Base-by-base conservation (phyloP, 2,329 filamentous ascomycete species). In the Paecilomyces sp. region DNA sequence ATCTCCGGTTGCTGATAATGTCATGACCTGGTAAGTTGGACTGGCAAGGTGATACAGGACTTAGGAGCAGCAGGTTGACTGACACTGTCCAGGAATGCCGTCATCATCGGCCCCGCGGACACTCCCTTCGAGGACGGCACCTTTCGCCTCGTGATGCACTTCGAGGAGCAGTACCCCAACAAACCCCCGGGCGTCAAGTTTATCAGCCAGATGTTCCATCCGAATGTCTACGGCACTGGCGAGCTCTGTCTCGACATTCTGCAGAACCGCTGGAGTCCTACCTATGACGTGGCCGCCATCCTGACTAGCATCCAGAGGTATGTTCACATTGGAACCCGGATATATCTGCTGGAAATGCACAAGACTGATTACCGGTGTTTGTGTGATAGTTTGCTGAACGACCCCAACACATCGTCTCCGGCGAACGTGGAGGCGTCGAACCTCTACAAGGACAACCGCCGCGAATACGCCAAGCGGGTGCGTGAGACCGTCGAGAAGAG, bases 131-230 rank as follows among this genome's bases (percentile, higher is more conserved):
- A 99, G 77, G 94, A 99, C 75, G 94, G 94, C 63, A 99, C 94
- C 24, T 99, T 99, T 75, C 85, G 93, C 66, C 87, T 99, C 11
- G 92, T 97, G 57, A 97, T 99, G 93, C 92, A 97, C 73, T 99
- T 99, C 68, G 94, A 97, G 74, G 94, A 99, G 76, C 92, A 96
- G 71, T 99, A 99, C 70, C 94, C 94, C 31, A 99, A 97, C 79
- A 97, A 97, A 75, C 94, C 94, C 4, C 94, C 94, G 0, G 90
- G 92, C 34, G 94, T 97, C 78, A 97, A 97, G 74, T 99, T 99
- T 75, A 96, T 99, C 74, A 96, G 91, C 76, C 87, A 94, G 75
- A 99, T 99, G 94, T 99, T 99, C 77, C 94, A 99, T 70, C 94
- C 94, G 18, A 99, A 99, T 72, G 94, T 99, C 60, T 99, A 99